Conservation (phyloP, 2,329 filamentous ascomycete genomes). For the Diaporthe caulivora region DNA sequence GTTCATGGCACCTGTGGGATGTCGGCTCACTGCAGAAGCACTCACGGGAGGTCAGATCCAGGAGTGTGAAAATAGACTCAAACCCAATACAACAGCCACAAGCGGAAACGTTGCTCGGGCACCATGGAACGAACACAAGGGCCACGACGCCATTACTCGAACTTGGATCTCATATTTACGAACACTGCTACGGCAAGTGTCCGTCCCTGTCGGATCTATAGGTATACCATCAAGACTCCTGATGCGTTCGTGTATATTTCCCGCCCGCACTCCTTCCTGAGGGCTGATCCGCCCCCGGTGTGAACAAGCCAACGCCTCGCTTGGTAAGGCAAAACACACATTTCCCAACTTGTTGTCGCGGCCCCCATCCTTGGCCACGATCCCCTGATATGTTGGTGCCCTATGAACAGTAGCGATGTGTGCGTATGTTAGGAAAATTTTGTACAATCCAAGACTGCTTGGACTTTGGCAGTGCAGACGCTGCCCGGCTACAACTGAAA, state of each 20-base stretch:
- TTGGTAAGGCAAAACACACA: constrained; percentile 15
- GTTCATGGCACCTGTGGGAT: not conserved
- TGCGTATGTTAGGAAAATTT: not conserved
- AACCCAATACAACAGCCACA: not conserved
- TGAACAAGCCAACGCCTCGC: constrained; percentile 31
- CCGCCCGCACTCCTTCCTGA: not conserved
- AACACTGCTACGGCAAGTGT: constrained; percentile 19
- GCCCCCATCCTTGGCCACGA: not conserved
- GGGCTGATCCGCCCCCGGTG: not conserved
- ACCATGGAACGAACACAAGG: not conserved
- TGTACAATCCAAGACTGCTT: constrained; percentile 14
- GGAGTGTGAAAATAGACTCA: not conserved
- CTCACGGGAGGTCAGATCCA: not conserved
- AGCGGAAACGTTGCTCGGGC: not conserved
- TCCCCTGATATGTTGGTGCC: not conserved
- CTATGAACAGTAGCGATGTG: constrained; percentile 25
- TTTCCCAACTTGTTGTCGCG: not conserved
- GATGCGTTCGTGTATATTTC: constrained; percentile 22
- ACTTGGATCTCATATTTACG: not conserved
- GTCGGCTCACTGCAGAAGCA: not conserved
- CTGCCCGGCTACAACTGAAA: constrained; percentile 20
- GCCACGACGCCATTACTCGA: not conserved
- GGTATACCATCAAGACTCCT: constrained; percentile 13
- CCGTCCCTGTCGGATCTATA: constrained; percentile 10
- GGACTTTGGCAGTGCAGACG: not conserved